Percentiles rank a stretch among this genome's conserved stretches.
Conservation (phyloP, 2,329 filamentous ascomycete species). For the Zopfia rhizophila region DNA sequence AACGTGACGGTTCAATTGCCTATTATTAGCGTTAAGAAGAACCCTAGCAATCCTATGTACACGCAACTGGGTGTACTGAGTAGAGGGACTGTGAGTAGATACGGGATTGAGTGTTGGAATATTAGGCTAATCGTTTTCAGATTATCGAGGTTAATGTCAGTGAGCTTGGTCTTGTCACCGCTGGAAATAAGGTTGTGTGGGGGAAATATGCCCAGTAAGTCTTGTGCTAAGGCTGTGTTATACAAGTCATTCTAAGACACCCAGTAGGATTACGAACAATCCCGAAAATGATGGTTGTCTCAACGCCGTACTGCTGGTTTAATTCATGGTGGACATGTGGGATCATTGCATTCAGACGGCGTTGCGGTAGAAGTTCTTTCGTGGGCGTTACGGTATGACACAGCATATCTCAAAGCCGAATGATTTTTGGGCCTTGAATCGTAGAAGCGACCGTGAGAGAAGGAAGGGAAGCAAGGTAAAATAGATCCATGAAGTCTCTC, state of each 20-base stretch:
- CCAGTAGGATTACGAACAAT: conserved; percentile 51
- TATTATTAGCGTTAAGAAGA: conserved; percentile 77
- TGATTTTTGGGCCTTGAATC: too few species aligned
- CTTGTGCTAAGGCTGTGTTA: too few species aligned
- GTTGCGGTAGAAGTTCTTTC: too few species aligned
- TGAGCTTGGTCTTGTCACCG: conserved; percentile 90
- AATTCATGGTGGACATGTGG: conserved; percentile 4
- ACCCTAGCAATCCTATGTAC: conserved; percentile 87
- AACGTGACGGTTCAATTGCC: conserved; percentile 86
- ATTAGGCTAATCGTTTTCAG: background rate
- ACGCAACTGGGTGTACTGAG: conserved; percentile 92
- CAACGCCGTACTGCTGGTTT: conserved; percentile 50
- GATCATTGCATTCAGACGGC: background rate
- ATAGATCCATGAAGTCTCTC: too few species aligned
- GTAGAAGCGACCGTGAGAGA: too few species aligned
- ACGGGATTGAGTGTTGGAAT: too few species aligned
- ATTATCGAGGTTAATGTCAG: conserved; percentile 92
- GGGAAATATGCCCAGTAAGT: conserved; percentile 47
- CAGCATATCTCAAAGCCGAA: too few species aligned
- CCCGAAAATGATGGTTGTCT: conserved; percentile 53
- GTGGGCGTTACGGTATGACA: too few species aligned
- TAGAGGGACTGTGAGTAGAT: conserved; percentile 79
- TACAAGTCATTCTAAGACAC: too few species aligned
- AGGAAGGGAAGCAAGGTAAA: too few species aligned
- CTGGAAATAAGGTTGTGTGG: conserved; percentile 77